Evolutionary conservation across 2,329 filamentous ascomycete genomes (phyloP), one percentile per base, ranked within the genome.

Genomic region (Aspergillus uvarum): DNA sequence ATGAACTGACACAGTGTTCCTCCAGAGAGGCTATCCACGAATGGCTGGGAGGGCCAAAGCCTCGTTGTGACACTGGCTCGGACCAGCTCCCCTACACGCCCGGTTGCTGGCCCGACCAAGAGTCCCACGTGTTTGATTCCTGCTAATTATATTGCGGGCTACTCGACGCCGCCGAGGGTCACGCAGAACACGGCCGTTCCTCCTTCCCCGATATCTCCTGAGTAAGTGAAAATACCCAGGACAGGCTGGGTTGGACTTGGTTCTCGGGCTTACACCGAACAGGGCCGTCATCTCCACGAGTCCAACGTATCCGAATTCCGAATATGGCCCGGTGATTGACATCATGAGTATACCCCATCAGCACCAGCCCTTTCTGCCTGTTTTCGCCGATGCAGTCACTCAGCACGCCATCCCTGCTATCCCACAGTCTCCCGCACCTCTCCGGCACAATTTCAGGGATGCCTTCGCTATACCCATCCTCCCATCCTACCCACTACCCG

Each of bases 11-110:
- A n/a, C 12, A 2, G 5, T 24, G n/a, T 31, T 42, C 38, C 14
- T 61, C 12, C 64, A 79, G 77, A 77, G 60, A 71, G 75, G 54
- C 65, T 79, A 47, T 77, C 76, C 31, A 73, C 75, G 31, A 76
- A 71, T 56, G 77, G 77, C 50, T 79, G 77, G 77, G 75, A 79
- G 47, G 77, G 77, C 22, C 76, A 77, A 56, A 76, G 74, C 56
- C 63, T 79, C 56, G 75, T 77, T 5, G 76, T 79, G 38, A 79
- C 76, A 16, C 64, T 79, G 53, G 73, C 76, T 32, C 72, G 74
- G 48, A 77, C 75, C 51, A 74, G 70, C 57, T 70, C 75, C 19
- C 77, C 77, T 11, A 79, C 76, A 5, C 69, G 68, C 50, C 76
- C 76, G 3, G 76, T 79, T 60, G 76, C 77, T 29, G 77, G 77